A percentile compares a stretch with the other conserved stretches of the same genome.
These are phyloP conservation scores for Pichia sp. DNA, from an alignment of 1,139 yeast genomes.

Conservation along the genomic window DNA sequence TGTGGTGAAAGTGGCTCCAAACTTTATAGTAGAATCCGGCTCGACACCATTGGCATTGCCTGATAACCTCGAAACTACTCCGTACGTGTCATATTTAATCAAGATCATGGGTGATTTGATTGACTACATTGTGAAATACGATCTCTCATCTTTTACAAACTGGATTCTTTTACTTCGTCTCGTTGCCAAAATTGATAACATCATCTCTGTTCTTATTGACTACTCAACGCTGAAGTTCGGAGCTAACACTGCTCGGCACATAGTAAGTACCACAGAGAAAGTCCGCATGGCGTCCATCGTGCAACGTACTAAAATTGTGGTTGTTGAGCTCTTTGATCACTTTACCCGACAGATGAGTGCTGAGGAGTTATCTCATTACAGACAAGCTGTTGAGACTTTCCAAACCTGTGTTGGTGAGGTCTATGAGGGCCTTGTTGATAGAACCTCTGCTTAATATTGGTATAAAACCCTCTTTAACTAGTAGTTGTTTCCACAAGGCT, in stretches of 20 bases:
- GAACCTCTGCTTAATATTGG: constrained; percentile 24
- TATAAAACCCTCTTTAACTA: too few relatives aligned
- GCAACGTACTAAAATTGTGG: constrained; percentile 23
- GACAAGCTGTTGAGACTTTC: constrained; percentile 8
- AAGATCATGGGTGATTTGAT: constrained; percentile 60
- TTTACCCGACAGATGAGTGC: constrained; percentile 8
- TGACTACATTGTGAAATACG: constrained; percentile 49
- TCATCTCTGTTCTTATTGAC: constrained; percentile 24
- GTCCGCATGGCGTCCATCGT: constrained; percentile 27
- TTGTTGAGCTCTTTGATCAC: constrained; percentile 23
- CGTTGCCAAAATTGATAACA: constrained; percentile 24
- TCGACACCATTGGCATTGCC: constrained; percentile 5
- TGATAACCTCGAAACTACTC: constrained; percentile 21
- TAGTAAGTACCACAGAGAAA: constrained; percentile 26
- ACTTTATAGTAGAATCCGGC: background rate
- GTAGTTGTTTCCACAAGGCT: too few relatives aligned
- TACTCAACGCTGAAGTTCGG: constrained; percentile 10
- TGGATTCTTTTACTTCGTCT: constrained; percentile 18
- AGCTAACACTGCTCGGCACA: too few relatives aligned
- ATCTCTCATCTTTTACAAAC: constrained; percentile 22
- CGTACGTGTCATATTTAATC: constrained; percentile 55
- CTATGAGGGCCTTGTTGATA: constrained; percentile 28
- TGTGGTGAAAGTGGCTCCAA: background rate
- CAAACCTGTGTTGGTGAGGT: constrained; percentile 26
- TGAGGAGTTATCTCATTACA: constrained; percentile 4